phyloP scores from a whole-genome alignment of 2,329 filamentous ascomycete genomes.

The Venturia pyrina region DNA sequence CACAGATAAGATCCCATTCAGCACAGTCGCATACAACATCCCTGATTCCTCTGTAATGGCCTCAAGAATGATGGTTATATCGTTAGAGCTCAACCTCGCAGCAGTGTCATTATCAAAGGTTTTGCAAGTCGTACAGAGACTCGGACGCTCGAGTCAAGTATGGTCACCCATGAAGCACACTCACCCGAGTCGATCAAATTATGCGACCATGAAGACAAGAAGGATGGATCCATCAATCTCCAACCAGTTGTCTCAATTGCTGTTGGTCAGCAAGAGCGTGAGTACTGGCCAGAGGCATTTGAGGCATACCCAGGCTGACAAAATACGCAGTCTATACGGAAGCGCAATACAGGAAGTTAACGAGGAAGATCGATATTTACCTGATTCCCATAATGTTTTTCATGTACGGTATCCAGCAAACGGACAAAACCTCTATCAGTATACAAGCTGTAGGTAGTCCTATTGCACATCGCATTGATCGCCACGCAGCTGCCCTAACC shows the following conservation, averaged over 20 bases:
- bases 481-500: conserved; percentile 11
- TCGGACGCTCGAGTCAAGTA: not conserved
- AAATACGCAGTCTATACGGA: not conserved
- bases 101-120: too few relatives aligned
- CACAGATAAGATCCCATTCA: not conserved
- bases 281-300: not conserved
- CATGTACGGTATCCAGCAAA: conserved; percentile 41
- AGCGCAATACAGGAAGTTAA: conserved; percentile 16
- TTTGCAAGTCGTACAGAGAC: too few relatives aligned
- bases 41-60: not conserved
- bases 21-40: not conserved
- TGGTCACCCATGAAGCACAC: not conserved
- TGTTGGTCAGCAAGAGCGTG: not conserved
- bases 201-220: not conserved
- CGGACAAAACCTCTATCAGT: conserved; percentile 32
- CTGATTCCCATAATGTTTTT: conserved; percentile 39
- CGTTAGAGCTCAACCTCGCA: too few relatives aligned
- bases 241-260: not conserved
- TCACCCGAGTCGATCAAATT: not conserved
- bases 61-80: too few relatives aligned
- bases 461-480: not conserved
- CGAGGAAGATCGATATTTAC: conserved; percentile 34
- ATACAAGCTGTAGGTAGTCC: conserved; percentile 34
- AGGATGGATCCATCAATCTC: not conserved
- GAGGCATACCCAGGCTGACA: not conserved